phyloP scores from a whole-genome alignment of 345 rosid genomes.

The Citrus sp. region DNA sequence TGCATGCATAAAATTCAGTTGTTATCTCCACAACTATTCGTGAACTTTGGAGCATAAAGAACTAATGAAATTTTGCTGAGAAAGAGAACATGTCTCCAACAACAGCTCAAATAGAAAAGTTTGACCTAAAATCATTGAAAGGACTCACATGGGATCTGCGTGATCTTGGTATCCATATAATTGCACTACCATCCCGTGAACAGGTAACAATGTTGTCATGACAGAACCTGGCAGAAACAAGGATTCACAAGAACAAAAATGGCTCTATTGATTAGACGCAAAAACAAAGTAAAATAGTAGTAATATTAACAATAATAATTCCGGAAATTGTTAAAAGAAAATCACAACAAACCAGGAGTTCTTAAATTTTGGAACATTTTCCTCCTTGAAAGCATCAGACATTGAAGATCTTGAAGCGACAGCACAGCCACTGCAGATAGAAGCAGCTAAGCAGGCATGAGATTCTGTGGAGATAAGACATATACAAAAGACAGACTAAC shows the following conservation, averaged over 20 bases:
- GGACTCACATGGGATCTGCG: conserved; percentile 84
- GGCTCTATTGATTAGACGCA: background rate
- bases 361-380: conserved; percentile 79
- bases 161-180: conserved; percentile 89
- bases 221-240: conserved; percentile 61
- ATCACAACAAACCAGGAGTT: conserved; percentile 69
- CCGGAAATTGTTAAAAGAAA: conserved; percentile 12
- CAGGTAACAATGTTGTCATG: conserved; percentile 97
- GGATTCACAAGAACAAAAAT: conserved; percentile 8
- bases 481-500: conserved; percentile 33
- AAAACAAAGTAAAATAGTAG: background rate
- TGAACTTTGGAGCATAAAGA: conserved; percentile 1
- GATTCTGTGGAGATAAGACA: background rate
- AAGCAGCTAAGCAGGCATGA: conserved; percentile 23
- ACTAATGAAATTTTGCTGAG: background rate
- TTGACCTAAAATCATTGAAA: background rate
- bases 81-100: conserved; percentile 6
- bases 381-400: conserved; percentile 76
- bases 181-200: conserved; percentile 99
- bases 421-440: conserved; percentile 81
- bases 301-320: conserved; percentile 2
- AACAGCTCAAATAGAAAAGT: conserved; percentile 1
- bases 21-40: conserved; percentile 2
- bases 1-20: background rate
- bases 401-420: conserved; percentile 71